Conservation (phyloP, 1,139 yeast species). For the Blastobotrys capitulatus region DNA sequence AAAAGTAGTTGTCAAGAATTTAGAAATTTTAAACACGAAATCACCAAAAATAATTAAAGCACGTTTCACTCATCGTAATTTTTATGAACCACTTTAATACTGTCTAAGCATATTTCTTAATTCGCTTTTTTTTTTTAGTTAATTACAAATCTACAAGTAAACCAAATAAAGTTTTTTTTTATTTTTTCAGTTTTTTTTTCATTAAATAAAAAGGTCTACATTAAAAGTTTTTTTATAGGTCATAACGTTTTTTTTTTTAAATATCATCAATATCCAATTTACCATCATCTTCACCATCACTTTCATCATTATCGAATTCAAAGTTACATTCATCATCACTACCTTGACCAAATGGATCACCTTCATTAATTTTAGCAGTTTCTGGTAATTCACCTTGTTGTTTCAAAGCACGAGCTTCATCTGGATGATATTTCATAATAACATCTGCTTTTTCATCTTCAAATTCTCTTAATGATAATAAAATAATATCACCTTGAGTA, state of each 20-base stretch:
- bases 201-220: background rate
- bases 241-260: slow-evolving; percentile 28
- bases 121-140: too few species aligned
- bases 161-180: too few species aligned
- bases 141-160: too few species aligned
- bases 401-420: slow-evolving; percentile 96
- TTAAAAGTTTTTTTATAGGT: background rate
- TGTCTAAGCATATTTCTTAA: too few species aligned
- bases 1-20: background rate
- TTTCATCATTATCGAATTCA: slow-evolving; percentile 95
- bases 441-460: slow-evolving; percentile 99
- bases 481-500: slow-evolving; percentile 96
- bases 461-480: slow-evolving; percentile 95
- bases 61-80: too few species aligned
- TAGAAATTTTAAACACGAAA: too few species aligned
- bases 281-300: slow-evolving; percentile 65
- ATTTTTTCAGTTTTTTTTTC: background rate
- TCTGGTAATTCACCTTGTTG: slow-evolving; percentile 94
- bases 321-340: slow-evolving; percentile 97
- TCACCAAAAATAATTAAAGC: background rate
- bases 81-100: too few species aligned
- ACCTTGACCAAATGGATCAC: slow-evolving; percentile 94
- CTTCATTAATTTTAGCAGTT: slow-evolving; percentile 93
- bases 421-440: slow-evolving; percentile 92
- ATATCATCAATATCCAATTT: slow-evolving; percentile 82